Base-by-base conservation (phyloP, 495 filamentous ascomycete species). In the Penicillium waksmanii region DNA sequence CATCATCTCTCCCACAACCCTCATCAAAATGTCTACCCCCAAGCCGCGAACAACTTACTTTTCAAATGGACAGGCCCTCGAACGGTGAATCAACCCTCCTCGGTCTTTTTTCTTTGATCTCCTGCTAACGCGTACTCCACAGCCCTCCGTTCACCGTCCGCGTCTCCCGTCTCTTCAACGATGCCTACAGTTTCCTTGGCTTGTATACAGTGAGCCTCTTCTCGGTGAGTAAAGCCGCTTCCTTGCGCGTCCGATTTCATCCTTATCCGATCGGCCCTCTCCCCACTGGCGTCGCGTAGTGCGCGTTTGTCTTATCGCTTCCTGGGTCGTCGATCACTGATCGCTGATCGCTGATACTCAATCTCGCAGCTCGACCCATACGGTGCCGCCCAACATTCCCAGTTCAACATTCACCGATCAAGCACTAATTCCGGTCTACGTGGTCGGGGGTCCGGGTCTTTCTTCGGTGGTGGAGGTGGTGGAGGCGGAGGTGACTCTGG, bases 311-410 rank as follows among this genome's bases (percentile, higher is more conserved):
- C 62, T 19, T 54, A 36, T 43, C n/a, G 40, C 40, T 1, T 43
- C 40, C 40, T 56, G 18, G 40, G 15, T 43, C 40, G 12, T 2
- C n/a, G 11, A 15, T 43, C n/a, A 43, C n/a, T 2, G 3, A 6
- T n/a, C 42, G 36, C 47, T 9, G 27, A 31, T 5, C 21, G n/a
- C 62, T 73, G 63, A 71, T 69, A 42, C 38, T 31, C 44, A 33
- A n/a, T 10, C 44, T 53, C 19, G 5, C 64, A 88, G 85, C 73
- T 90, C 48, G 87, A 91, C 60, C 80, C 87, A 1, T 89, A 89
- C 73, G 74, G 74, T 54, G 77, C 88, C 10, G 89, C 87, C 0
- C 81, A 87, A 67, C 77, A 75, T 25, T 89, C 86, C 2, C 65
- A 74, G 18, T 92, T 88, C 72, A 91, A 90, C 61, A 72, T 85